Base-by-base conservation (phyloP, 2,329 filamentous ascomycete species). In the Penicillium sp. region DNA sequence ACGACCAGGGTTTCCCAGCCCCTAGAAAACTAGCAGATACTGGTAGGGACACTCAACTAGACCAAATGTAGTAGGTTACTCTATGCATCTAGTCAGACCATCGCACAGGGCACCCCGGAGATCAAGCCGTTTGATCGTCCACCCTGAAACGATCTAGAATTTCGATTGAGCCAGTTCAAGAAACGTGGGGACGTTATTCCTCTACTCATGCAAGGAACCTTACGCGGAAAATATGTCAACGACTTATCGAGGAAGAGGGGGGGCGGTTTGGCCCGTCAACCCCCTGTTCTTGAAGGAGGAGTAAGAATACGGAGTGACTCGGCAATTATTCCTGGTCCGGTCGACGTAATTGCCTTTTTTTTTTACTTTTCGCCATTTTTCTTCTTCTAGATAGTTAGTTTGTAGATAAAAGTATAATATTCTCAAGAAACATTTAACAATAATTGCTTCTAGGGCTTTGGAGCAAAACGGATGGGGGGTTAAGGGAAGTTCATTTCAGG, bases 141-240 rank as follows among this genome's bases (percentile, higher is more conserved):
- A 10, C 31, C 44, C 59, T 70, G 69, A 71, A 71, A 70, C 68
- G 37, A 65, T 70, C 67, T 68, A 69, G 67, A 71, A 68, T 30
- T 52, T 61, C 52, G 31, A 38, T 45, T 53, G 53, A 56, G 53
- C 49, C 50, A 40, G 45, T 45, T 50, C 5, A 28, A 51, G 48
- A 50, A 55, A 31, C 54, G 57, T 62, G 61, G 58, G 46, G 50
- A 45, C 10, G 42, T 41, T 35, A 28, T 44, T 28, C 14, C 36
- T 43, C 41, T 22, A 4, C n/a, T 36, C 19, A 43, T 51, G 53
- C 47, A 45, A 30, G 30, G 26, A 45, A 19, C 38, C 40, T 35
- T 40, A 55, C 45, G 3, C 9, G 46, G 47, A 33, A 51, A 31
- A 30, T 25, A 26, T 14, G n/a, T 35, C 19, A n/a, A n/a, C 26